These are phyloP conservation scores for Xylaria sp. DNA, from an alignment of 2,329 filamentous ascomycete species.

Conservation along the genomic window DNA sequence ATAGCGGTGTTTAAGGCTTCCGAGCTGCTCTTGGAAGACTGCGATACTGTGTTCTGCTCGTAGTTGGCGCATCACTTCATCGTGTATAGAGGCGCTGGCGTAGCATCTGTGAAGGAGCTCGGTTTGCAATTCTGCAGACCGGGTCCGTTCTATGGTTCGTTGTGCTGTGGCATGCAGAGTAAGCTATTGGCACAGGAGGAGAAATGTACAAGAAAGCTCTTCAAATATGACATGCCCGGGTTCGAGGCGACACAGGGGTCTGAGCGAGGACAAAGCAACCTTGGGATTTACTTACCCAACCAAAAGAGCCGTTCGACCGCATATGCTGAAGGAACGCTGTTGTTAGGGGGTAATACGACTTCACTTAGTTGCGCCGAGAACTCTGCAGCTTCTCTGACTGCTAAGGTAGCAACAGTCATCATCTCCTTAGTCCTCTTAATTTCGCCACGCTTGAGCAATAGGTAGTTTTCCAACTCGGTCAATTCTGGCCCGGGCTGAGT, in stretches of 20 bases:
- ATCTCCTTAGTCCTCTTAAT: neutral
- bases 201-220: neutral
- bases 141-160: neutral
- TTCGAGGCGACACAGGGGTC: too few relatives aligned
- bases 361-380: slow-evolving; percentile 5
- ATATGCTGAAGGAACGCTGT: slow-evolving; percentile 16
- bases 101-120: neutral
- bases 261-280: too few relatives aligned
- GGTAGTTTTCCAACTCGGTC: neutral
- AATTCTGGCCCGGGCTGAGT: neutral
- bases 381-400: neutral
- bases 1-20: neutral
- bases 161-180: slow-evolving; percentile 1
- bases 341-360: slow-evolving; percentile 2
- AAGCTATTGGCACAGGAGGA: neutral
- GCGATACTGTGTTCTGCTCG: neutral
- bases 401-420: neutral
- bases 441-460: neutral
- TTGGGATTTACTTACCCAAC: slow-evolving; percentile 19
- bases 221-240: too few relatives aligned
- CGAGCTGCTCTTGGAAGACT: neutral
- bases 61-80: neutral
- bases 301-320: slow-evolving; percentile 7
- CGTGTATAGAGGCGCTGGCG: neutral
- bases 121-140: neutral